phyloP scores from a whole-genome alignment of 305 asterid genomes.

The Fraxinus latifolia region DNA sequence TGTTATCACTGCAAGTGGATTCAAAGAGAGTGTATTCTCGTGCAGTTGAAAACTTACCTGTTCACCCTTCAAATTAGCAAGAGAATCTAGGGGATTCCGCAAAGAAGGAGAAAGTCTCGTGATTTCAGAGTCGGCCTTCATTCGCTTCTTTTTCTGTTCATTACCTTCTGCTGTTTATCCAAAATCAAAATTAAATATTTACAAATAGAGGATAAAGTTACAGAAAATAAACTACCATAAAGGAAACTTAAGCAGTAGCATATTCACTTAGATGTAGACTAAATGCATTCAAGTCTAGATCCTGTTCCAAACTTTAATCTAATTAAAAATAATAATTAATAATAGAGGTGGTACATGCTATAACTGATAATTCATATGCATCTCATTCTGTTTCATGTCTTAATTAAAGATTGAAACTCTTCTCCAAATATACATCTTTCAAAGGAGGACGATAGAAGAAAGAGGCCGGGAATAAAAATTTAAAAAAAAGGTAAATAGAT shows the following conservation, averaged over 20 bases:
- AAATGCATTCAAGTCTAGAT: constrained; percentile 16
- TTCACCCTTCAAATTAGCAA: constrained; percentile 91
- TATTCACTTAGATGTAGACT: background rate
- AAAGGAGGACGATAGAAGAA: background rate
- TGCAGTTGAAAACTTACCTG: constrained; percentile 50
- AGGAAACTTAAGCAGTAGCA: constrained; percentile 1
- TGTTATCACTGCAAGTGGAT: constrained; percentile 10
- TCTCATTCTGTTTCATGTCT: constrained; percentile 10
- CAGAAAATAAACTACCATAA: background rate
- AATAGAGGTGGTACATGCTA: background rate
- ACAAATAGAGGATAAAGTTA: constrained; percentile 7
- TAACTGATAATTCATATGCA: constrained; percentile 5
- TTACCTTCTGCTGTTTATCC: constrained; percentile 59
- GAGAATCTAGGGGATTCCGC: constrained; percentile 70
- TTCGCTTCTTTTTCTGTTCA: constrained; percentile 83
- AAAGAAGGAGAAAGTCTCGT: constrained; percentile 57
- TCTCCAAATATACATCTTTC: background rate
- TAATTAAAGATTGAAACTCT: background rate
- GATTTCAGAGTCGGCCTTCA: constrained; percentile 72
- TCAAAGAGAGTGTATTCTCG: constrained; percentile 4
- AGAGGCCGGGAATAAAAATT: background rate
- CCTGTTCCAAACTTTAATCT: background rate
- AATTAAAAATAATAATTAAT: background rate
- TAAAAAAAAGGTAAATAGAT: background rate
- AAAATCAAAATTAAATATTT: constrained; percentile 31